Evolutionary conservation across 441 rosid species (phyloP), one percentile per base, ranked within the genome.

Genomic region (Cnidoscolus chayamansa): DNA sequence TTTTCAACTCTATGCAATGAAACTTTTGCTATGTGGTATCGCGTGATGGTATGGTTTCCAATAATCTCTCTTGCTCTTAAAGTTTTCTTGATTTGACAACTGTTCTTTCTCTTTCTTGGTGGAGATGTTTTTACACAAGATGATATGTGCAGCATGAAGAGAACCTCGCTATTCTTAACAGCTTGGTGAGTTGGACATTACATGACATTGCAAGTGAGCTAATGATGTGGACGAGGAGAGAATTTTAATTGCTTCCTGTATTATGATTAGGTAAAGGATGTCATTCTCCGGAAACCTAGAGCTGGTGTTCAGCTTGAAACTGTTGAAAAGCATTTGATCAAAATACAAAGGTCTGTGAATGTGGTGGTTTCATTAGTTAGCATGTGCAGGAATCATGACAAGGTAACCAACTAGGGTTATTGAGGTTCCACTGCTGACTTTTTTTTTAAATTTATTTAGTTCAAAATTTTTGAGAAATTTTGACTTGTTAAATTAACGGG

Each of bases 21-120:
- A 35, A 92, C 97, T 63, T 88, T 86, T 74, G 80, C 85, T 78
- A 83, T 81, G 19, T 92, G 96, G 96, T 92, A 87, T 83, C 85
- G 82, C 49, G 90, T 86, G 55, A 69, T 92, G 89, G 98, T 92
- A 85, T 68, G 86, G 17, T 31, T 68, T 71, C 72, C 62, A 53
- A 56, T 16, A 55, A 47, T 74, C 15, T 48, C 63, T 64, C 48
- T 40, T 75, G 40, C 20, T 40, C 15, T 16, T 64, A 40, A 40
- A 40, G 0, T 40, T 40, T 40, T 40, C 45, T 15, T 67, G 25
- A 54, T 55, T 58, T 50, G 49, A 45, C 65, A 43, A 54, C 40
- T 35, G 51, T 50, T 74, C 32, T 68, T 59, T 63, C 45, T 37
- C 15, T 70, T 65, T 68, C 10, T 30, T 17, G 4, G 25, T 61